Evolutionary conservation across 164 flowering plant species (phyloP).

Genomic region (Macadamia tetraphylla): DNA sequence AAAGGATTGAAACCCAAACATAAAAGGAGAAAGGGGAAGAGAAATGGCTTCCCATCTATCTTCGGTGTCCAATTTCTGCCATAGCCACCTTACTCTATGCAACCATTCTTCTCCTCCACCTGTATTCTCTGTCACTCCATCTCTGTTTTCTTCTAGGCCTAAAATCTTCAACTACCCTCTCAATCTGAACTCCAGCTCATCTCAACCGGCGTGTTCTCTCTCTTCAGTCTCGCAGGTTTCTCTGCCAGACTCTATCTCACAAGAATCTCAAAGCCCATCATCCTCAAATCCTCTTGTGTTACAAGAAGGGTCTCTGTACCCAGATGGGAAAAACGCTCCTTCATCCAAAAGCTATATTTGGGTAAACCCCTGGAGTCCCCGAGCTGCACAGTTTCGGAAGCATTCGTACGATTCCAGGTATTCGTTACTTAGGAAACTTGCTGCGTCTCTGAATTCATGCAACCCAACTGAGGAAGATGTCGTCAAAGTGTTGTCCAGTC

Average conservation of each 20-base stretch:
- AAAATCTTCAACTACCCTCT: conserved; percentile 12
- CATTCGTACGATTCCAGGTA: conserved; percentile 63
- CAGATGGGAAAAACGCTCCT: conserved; percentile 23
- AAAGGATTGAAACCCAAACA: too few relatives aligned
- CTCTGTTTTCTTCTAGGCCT: conserved; percentile 17
- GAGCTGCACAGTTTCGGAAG: conserved; percentile 46
- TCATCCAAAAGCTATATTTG: conserved; percentile 47
- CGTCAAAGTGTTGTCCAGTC: conserved; percentile 21
- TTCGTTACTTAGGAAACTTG: conserved; percentile 38
- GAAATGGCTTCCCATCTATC: conserved; percentile 48
- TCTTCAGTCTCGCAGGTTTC: conserved; percentile 25
- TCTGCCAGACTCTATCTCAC: conserved; percentile 27
- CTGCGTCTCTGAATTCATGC: conserved; percentile 54
- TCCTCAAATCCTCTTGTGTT: conserved; percentile 7
- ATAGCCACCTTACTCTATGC: conserved; percentile 27
- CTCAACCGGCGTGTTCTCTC: conserved; percentile 14
- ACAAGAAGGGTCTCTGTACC: conserved; percentile 14
- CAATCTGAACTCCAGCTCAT: conserved; percentile 17
- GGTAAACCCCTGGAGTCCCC: conserved; percentile 84
- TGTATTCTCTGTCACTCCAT: conserved; percentile 12
- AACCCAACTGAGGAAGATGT: conserved; percentile 41
- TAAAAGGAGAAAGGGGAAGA: conserved; percentile 10
- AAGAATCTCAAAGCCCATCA: conserved; percentile 18
- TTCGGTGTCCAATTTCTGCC: conserved; percentile 27
- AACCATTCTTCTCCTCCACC: conserved; percentile 24